phyloP scores from a whole-genome alignment of 805 yeast genomes.

The Suhomyces faveliae region DNA sequence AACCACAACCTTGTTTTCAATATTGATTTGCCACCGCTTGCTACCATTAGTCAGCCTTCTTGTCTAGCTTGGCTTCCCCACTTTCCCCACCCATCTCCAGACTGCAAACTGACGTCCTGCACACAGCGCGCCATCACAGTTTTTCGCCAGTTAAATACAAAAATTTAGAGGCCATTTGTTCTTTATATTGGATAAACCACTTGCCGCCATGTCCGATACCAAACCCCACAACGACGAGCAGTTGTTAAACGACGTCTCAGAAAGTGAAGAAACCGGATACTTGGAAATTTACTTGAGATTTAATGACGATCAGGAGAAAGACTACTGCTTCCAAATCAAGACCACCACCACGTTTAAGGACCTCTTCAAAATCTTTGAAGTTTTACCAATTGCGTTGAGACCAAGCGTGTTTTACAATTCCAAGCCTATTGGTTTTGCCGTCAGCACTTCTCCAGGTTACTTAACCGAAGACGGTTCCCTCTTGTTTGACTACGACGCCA shows the following conservation, averaged over 20 bases:
- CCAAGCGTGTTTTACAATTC: conserved; percentile 74
- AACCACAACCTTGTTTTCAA: no score
- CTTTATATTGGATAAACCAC: not conserved
- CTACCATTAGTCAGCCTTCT: not conserved
- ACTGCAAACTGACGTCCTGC: not conserved
- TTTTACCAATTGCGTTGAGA: conserved; percentile 71
- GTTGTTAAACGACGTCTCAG: conserved; percentile 22
- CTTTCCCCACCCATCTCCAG: conserved; percentile 1
- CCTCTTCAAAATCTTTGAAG: conserved; percentile 58
- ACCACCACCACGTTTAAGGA: conserved; percentile 57
- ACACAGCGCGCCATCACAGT: not conserved
- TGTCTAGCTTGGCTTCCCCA: not conserved
- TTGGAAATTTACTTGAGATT: conserved; percentile 70
- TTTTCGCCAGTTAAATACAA: not conserved
- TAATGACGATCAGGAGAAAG: conserved; percentile 82
- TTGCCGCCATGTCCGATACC: not conserved
- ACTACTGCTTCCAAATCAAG: conserved; percentile 81
- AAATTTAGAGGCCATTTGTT: not conserved
- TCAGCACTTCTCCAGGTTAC: conserved; percentile 70
- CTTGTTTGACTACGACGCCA: conserved; percentile 62
- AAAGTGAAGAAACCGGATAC: conserved; percentile 26
- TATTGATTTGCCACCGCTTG: no score
- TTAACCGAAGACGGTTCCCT: conserved; percentile 82
- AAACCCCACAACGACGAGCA: conserved; percentile 13
- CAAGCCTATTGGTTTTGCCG: conserved; percentile 61